Conservation (phyloP, 1,284 basidiomycete genomes). For the Ganoderma sinense region DNA sequence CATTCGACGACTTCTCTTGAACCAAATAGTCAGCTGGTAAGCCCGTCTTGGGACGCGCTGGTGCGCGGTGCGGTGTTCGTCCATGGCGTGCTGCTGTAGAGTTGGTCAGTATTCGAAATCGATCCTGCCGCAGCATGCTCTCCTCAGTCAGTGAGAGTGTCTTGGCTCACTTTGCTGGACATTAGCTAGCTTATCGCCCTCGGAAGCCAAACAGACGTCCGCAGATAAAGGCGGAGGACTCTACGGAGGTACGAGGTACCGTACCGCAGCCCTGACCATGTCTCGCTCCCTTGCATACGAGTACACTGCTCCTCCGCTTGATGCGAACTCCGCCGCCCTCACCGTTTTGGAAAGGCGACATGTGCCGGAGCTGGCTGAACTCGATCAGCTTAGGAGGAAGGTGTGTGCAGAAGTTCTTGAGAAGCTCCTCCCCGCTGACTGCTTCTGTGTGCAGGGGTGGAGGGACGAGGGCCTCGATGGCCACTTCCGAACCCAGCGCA, state of each 20-base stretch:
- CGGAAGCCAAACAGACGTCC: not conserved
- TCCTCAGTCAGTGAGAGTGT: not conserved
- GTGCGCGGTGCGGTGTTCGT: not conserved
- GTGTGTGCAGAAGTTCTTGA: not conserved
- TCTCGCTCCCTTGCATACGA: not conserved
- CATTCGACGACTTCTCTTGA: not conserved
- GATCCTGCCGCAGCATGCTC: not conserved
- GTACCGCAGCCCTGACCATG: not conserved
- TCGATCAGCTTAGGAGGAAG: constrained; percentile 4
- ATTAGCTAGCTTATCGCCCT: not conserved
- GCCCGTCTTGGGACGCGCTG: not conserved
- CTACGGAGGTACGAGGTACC: not conserved
- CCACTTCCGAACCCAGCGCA: constrained; percentile 18
- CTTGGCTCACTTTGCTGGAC: not conserved
- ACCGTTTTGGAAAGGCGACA: constrained; percentile 2
- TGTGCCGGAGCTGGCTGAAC: constrained; percentile 5
- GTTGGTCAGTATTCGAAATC: not conserved
- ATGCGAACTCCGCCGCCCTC: not conserved
- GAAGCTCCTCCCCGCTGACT: not conserved
- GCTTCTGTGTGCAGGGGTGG: constrained; percentile 20
- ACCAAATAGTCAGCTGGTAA: not conserved
- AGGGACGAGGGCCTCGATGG: constrained; percentile 11
- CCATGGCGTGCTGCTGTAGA: not conserved
- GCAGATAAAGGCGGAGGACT: not conserved
- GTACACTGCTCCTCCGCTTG: not conserved